A percentile compares a stretch with the other conserved stretches of the same genome.
Evolutionary conservation across 106 monocot genomes (phyloP).

Genomic region (Triglochin maritima): DNA sequence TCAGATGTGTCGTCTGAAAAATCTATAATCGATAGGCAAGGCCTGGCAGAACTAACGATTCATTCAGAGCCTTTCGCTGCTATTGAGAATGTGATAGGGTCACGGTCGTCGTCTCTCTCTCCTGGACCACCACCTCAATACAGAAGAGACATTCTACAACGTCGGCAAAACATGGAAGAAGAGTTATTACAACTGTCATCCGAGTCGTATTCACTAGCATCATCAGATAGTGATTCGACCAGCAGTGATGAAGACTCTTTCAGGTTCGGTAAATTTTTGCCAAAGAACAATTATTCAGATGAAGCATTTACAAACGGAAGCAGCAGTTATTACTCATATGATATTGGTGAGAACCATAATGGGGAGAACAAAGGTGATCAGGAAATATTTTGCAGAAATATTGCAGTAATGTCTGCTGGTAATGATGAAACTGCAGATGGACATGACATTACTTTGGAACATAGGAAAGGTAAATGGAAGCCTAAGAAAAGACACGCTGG

Average conservation of each 20-base stretch:
- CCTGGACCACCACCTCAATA: conserved; percentile 67
- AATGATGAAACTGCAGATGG: conserved; percentile 4
- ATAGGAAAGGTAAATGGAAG: conserved; percentile 29
- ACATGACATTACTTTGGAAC: conserved; percentile 9
- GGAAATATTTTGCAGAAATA: conserved; percentile 3
- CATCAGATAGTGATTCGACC: conserved; percentile 71
- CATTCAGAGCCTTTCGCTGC: conserved; percentile 27
- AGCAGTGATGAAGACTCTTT: conserved; percentile 56
- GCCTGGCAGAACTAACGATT: conserved; percentile 2
- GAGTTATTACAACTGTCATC: conserved; percentile 61
- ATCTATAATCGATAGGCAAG: conserved; percentile 8
- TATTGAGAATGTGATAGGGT: conserved; percentile 50
- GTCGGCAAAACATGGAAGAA: conserved; percentile 56
- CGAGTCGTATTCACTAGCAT: conserved; percentile 31
- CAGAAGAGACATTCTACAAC: conserved; percentile 62
- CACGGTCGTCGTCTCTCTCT: conserved; percentile 23
- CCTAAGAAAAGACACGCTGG: conserved; percentile 15
- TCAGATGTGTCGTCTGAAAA: conserved; percentile 7
- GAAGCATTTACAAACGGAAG: conserved; percentile 7
- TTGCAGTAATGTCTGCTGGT: background rate
- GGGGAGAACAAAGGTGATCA: conserved; percentile 2
- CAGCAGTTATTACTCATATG: conserved; percentile 5
- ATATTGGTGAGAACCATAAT: conserved; percentile 5
- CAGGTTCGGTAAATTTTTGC: conserved; percentile 25
- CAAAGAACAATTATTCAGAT: conserved; percentile 25